phyloP scores from a whole-genome alignment of 257 asterid species.

The Ballota nigra region DNA sequence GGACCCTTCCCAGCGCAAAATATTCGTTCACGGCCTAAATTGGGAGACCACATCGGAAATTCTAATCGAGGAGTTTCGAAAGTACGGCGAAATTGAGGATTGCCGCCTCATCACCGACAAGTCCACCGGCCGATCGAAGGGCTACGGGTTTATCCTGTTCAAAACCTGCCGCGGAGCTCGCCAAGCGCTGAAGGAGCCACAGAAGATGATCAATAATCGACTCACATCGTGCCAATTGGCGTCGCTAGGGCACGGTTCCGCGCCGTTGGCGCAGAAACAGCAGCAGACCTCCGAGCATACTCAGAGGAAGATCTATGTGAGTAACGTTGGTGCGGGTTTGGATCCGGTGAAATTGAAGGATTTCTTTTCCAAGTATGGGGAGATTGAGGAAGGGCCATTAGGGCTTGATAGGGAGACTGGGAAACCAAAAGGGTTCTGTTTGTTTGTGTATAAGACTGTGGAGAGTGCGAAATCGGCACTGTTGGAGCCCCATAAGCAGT shows the following conservation, averaged over 20 bases:
- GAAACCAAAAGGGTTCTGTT: constrained; percentile 15
- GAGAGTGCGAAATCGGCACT: constrained; percentile 17
- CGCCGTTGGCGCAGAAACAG: too few species aligned
- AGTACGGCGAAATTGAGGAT: constrained; percentile 24
- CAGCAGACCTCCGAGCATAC: too few species aligned
- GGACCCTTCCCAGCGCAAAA: constrained; percentile 22
- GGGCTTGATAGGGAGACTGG: constrained; percentile 22
- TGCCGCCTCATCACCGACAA: constrained; percentile 15
- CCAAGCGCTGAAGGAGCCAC: constrained; percentile 17
- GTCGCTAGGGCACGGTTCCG: background rate
- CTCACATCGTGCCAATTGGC: constrained; percentile 16
- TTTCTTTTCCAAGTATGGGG: constrained; percentile 18
- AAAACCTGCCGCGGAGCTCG: constrained; percentile 16
- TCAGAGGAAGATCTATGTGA: constrained; percentile 19
- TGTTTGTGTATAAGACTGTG: constrained; percentile 9
- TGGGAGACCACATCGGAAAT: background rate
- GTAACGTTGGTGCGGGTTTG: constrained; percentile 18
- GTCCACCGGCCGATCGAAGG: constrained; percentile 10
- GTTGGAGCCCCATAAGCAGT: constrained; percentile 10
- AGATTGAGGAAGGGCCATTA: constrained; percentile 24
- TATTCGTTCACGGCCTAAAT: constrained; percentile 19
- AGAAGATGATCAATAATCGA: constrained; percentile 9
- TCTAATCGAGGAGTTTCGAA: constrained; percentile 5
- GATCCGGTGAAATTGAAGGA: constrained; percentile 13
- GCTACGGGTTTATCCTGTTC: constrained; percentile 18